These are phyloP conservation scores for Bruguiera hainesii DNA, from an alignment of 441 rosid genomes.

Conservation along the genomic window DNA sequence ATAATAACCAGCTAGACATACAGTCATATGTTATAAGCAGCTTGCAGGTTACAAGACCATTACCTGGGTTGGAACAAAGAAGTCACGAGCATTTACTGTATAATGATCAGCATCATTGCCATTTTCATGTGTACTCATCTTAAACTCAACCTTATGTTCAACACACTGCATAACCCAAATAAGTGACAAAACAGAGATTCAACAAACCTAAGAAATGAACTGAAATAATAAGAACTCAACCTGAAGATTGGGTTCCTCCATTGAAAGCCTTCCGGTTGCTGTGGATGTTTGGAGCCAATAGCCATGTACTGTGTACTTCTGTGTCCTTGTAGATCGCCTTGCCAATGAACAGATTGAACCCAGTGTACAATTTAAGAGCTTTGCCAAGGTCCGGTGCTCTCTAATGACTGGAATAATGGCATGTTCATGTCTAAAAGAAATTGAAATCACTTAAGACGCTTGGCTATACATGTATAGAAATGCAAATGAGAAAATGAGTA, in stretches of 20 bases:
- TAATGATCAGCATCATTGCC: slow-evolving; percentile 38
- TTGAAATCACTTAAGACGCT: slow-evolving; percentile 21
- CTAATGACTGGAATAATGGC: slow-evolving; percentile 83
- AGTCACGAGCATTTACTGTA: slow-evolving; percentile 85
- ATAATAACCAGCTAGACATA: not conserved
- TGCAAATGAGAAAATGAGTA: slow-evolving; percentile 1
- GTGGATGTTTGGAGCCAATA: slow-evolving; percentile 99
- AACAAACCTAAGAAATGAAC: not conserved
- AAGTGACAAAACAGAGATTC: slow-evolving; percentile 10
- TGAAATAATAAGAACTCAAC: slow-evolving; percentile 30
- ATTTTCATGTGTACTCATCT: slow-evolving; percentile 37
- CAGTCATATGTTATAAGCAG: not conserved
- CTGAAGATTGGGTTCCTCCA: slow-evolving; percentile 91
- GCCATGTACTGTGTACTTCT: slow-evolving; percentile 81
- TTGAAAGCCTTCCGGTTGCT: slow-evolving; percentile 92
- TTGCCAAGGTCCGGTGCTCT: slow-evolving; percentile 92
- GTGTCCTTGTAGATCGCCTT: slow-evolving; percentile 60
- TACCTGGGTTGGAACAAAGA: slow-evolving; percentile 93
- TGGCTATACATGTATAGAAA: not conserved
- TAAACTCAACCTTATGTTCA: slow-evolving; percentile 85
- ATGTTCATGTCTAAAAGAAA: slow-evolving; percentile 78
- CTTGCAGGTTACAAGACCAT: slow-evolving; percentile 19
- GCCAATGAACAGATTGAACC: slow-evolving; percentile 90
- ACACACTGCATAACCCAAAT: slow-evolving; percentile 67
- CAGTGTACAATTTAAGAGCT: slow-evolving; percentile 83